Base-by-base conservation (phyloP, 2,329 filamentous ascomycete genomes). In the Xylariaceae sp. region DNA sequence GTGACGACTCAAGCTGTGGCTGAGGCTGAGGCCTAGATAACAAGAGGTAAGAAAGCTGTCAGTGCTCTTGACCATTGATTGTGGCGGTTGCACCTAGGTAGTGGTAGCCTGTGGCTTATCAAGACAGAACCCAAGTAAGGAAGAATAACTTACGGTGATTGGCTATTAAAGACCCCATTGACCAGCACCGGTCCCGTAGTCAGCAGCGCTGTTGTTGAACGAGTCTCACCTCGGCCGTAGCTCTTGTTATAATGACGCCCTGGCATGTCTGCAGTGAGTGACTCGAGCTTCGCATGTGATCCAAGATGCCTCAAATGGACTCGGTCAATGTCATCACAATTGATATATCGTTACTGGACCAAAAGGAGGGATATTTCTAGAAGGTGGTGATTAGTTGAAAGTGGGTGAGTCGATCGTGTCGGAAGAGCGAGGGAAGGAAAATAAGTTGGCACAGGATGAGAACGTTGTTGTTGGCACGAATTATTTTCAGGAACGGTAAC, bases 141-240 rank as follows among this genome's bases (percentile, higher is more conserved):
- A 4, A 36, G 23, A 14, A 28, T 28, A 16, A 23, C 59, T 56
- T 56, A 61, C 56, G 16, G 24, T 61, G 47, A 59, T 56, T 58
- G 51, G 55, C 41, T n/a, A n/a, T n/a, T n/a, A n/a, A n/a, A n/a
- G n/a, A n/a, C n/a, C n/a, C n/a, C 40, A 47, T 21, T 21, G 12
- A 36, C 16, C 29, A 44, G 26, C 33, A 3, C 31, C 24, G 12
- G 29, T 16, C 19, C 11, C 16, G 2, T 21, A n/a, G 5, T 12
- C 29, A 29, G 28, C 19, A 37, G 31, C 31, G 26, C 21, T 23
- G 43, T 8, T 23, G 43, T n/a, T n/a, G n/a, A n/a, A 11, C 12
- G 34, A 36, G 58, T 33, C 19, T 54, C 53, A 53, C 46, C 53
- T 14, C 23, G 45, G 39, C 28, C 48, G 21, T n/a, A n/a, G n/a